A percentile compares a stretch with the other conserved stretches of the same genome.
These are phyloP conservation scores for Aspergillus kassunensis DNA, from an alignment of 495 filamentous ascomycete species.

Conservation along the genomic window DNA sequence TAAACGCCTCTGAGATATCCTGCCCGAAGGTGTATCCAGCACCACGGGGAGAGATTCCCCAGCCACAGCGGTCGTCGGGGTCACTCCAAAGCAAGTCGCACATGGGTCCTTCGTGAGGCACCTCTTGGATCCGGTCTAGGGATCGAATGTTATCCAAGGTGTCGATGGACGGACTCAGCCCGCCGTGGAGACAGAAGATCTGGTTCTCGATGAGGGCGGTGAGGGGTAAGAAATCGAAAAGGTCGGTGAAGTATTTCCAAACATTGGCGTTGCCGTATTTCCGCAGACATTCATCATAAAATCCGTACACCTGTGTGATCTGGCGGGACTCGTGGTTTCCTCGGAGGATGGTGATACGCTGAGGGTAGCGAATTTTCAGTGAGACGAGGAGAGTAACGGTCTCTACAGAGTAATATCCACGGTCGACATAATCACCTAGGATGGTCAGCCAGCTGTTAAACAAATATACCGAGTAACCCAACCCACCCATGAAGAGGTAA, in stretches of 20 bases:
- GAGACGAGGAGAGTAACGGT: constrained; percentile 91
- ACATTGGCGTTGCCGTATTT: constrained; percentile 99
- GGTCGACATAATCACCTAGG: constrained; percentile 90
- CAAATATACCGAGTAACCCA: no score
- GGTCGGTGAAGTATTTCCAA: constrained; percentile 99
- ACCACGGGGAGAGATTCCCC: constrained; percentile 95
- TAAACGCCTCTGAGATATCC: constrained; percentile 99
- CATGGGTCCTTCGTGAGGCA: constrained; percentile 98
- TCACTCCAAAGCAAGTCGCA: constrained; percentile 98
- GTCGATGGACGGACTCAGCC: constrained; percentile 92
- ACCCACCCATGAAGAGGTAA: constrained; percentile 87
- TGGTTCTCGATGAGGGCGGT: constrained; percentile 99
- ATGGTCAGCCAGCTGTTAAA: background rate
- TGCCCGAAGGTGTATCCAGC: constrained; percentile 99
- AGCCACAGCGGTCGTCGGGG: constrained; percentile 96
- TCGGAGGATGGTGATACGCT: constrained; percentile 93
- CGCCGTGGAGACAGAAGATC: constrained; percentile 99
- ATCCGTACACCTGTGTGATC: constrained; percentile 96
- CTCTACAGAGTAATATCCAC: constrained; percentile 96
- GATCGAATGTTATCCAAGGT: constrained; percentile 97
- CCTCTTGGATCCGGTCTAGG: constrained; percentile 95
- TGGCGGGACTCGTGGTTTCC: constrained; percentile 97
- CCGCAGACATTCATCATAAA: constrained; percentile 95
- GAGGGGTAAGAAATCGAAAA: constrained; percentile 97
- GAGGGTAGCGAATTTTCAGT: constrained; percentile 92